Percentiles rank a stretch among this genome's conserved stretches.
phyloP scores from a whole-genome alignment of 495 filamentous ascomycete species.

The Collariella sp. region DNA sequence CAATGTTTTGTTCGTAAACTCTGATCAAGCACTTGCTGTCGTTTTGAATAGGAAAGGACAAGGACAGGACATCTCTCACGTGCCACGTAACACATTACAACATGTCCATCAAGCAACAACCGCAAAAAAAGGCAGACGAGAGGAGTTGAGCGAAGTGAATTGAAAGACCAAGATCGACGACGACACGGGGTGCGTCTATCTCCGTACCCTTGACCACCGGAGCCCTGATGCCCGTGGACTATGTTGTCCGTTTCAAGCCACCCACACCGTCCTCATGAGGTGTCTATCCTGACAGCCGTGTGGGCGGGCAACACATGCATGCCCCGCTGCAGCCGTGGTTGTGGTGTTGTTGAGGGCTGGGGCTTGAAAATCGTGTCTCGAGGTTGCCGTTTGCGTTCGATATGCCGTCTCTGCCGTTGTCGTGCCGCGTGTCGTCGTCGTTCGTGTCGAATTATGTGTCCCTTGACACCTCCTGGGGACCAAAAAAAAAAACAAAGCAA shows the following conservation, averaged over 20 bases:
- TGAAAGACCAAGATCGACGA: background rate
- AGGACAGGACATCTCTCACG: background rate
- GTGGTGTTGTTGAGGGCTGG: too few species aligned
- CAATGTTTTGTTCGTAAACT: background rate
- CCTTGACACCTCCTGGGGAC: background rate
- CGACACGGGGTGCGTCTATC: background rate
- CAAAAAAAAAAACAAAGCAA: constrained; percentile 6
- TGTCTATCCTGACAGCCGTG: background rate
- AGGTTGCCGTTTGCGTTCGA: background rate
- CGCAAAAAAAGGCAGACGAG: background rate
- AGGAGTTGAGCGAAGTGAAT: constrained; percentile 4
- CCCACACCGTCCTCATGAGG: background rate
- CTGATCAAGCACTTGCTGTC: background rate
- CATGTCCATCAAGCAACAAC: background rate
- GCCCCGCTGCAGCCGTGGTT: too few species aligned
- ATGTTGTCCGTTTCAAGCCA: background rate
- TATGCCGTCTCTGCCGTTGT: background rate
- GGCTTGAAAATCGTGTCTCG: too few species aligned
- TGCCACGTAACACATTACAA: background rate
- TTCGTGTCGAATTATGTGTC: background rate
- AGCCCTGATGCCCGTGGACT: background rate
- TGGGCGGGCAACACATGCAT: too few species aligned
- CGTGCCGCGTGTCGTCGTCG: background rate
- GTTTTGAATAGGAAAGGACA: background rate
- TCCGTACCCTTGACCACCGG: background rate